These are phyloP conservation scores for Trichoderma pleuroti DNA, from an alignment of 2,329 filamentous ascomycete species.

Conservation along the genomic window DNA sequence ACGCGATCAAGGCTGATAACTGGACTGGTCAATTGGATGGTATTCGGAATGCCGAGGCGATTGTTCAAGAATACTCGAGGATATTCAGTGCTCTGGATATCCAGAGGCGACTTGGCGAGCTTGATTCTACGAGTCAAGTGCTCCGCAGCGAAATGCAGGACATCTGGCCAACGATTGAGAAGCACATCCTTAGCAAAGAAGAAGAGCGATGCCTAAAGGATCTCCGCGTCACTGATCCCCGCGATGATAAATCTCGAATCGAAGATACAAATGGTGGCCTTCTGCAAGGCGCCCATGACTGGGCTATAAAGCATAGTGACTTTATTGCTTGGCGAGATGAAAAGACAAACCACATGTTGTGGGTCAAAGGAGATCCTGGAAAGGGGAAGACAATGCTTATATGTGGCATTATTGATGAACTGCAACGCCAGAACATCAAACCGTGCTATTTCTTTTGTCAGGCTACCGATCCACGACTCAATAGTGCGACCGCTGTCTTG, in stretches of 20 bases:
- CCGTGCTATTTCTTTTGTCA: constrained; percentile 21
- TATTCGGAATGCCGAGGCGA: not conserved
- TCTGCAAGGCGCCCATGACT: constrained; percentile 30
- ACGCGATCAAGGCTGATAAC: not conserved
- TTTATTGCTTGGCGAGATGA: constrained; percentile 24
- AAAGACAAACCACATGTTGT: constrained; percentile 29
- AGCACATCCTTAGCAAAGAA: not conserved
- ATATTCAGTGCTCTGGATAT: too few relatives aligned
- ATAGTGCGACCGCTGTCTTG: constrained; percentile 39
- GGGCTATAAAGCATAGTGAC: constrained; percentile 31
- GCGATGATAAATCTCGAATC: constrained; percentile 34
- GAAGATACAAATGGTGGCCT: constrained; percentile 35
- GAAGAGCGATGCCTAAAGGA: constrained; percentile 23
- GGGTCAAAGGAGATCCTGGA: constrained; percentile 32
- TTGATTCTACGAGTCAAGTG: not conserved
- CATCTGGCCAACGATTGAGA: not conserved
- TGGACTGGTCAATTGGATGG: not conserved
- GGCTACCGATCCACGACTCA: constrained; percentile 31
- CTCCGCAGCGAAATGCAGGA: not conserved
- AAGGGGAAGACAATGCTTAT: constrained; percentile 41
- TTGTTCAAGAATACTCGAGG: not conserved
- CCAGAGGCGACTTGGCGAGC: not conserved
- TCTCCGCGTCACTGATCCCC: constrained; percentile 28
- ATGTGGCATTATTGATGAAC: constrained; percentile 31
- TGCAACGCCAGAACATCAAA: not conserved